phyloP scores from a whole-genome alignment of 139 green algal genomes.

The Dunaliella sp. region DNA sequence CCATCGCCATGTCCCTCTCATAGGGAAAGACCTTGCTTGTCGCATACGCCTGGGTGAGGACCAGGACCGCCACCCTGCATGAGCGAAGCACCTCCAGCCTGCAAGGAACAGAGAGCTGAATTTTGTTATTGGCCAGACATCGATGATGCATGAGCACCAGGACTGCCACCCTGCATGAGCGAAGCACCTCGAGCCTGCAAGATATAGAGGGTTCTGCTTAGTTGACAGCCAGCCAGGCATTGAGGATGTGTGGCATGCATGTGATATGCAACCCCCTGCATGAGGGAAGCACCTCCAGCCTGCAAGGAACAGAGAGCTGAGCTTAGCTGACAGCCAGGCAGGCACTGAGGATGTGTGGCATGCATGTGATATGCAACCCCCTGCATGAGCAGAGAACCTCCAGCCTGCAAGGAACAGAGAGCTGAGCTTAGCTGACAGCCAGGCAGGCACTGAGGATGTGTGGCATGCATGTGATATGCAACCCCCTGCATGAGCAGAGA shows the following conservation, averaged over 20 bases:
- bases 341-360: neutral
- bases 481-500: neutral
- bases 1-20: neutral
- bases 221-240: too few species aligned
- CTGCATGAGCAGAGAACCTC: neutral
- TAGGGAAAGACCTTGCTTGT: neutral
- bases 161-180: neutral
- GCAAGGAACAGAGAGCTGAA: neutral
- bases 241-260: neutral
- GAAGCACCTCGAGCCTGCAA: constrained; percentile 8
- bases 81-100: constrained; percentile 7
- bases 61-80: constrained; percentile 2
- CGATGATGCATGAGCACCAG: neutral
- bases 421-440: too few species aligned
- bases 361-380: neutral
- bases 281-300: constrained; percentile 1
- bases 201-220: too few species aligned
- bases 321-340: too few species aligned
- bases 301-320: neutral
- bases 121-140: too few species aligned
- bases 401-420: neutral
- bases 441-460: too few species aligned
- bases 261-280: neutral
- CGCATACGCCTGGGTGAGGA: neutral
- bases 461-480: neutral